Evolutionary conservation across 768 basidiomycete genomes (phyloP).

Genomic region (Lentinula aciculospora): DNA sequence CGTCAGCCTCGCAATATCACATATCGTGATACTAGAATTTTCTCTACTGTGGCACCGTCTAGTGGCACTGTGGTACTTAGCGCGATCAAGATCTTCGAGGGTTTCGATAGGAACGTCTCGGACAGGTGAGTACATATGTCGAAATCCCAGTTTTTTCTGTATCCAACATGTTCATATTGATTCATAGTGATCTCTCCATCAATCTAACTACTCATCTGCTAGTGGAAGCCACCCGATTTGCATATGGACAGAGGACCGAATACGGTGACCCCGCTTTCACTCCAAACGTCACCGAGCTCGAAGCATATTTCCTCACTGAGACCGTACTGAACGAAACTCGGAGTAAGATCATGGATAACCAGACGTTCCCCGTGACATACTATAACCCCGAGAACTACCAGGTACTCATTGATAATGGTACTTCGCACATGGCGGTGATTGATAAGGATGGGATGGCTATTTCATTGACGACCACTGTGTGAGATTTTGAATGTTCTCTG

Average conservation of each 20-base stretch:
- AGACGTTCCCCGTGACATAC: conserved; percentile 19
- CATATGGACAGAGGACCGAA: conserved; percentile 25
- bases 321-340: conserved; percentile 18
- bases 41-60: conserved; percentile 32
- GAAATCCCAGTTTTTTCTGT: not conserved
- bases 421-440: conserved; percentile 28
- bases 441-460: conserved; percentile 24
- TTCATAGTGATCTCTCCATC: conserved; percentile 17
- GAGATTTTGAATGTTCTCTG: not conserved
- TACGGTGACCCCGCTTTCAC: conserved; percentile 32
- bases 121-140: not conserved
- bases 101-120: conserved; percentile 17
- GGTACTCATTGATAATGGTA: conserved; percentile 25
- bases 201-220: conserved; percentile 28
- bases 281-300: conserved; percentile 27
- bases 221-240: conserved; percentile 28
- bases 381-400: conserved; percentile 27
- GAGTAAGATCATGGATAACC: conserved; percentile 19
- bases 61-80: conserved; percentile 28
- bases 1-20: conserved; percentile 21
- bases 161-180: not conserved
- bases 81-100: conserved; percentile 29
- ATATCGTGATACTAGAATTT: conserved; percentile 19
- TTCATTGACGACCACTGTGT: conserved; percentile 20
- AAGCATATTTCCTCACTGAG: conserved; percentile 23